Evolutionary conservation across 2,329 filamentous ascomycete genomes (phyloP), one percentile per base, ranked within the genome.

Genomic region (Penicillium sumatraense): DNA sequence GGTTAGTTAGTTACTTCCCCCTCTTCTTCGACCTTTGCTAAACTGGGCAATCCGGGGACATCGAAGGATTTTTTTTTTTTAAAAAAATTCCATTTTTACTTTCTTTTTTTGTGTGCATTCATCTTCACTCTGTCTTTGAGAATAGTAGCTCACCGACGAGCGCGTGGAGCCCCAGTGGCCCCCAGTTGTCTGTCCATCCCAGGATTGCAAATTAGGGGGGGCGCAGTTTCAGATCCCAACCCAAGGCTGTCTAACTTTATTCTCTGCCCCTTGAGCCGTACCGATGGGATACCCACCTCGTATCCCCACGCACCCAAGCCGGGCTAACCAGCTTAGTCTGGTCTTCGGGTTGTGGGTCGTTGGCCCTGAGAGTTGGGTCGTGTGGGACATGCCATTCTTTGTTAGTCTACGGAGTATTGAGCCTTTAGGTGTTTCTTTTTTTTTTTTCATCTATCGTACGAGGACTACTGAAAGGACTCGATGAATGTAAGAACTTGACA

Each of bases 271-370:
- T 46, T 46, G 42, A 26, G 24, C 13, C 23, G 23, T 44, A 44
- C 49, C 36, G 21, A 51, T 31, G 24, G 11, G 10, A 51, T 27
- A 49, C 29, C 47, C 47, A 56, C 58, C 58, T 60, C 56, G 58
- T 60, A 59, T 59, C 56, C 58, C 56, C 58, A 60, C 58, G 58
- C 58, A 60, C 58, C 46, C 42, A 46, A 44, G 24, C 23, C 40
- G 21, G 38, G 20, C 46, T 35, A 31, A 53, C 26, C 24, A 42
- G 26, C 14, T 47, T 53, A 48, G 44, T n/a, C 18, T 27, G 41
- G 40, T 16, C 33, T 51, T 35, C 42, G 41, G 41, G 35, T 55
- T 35, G 54, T 52, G 49, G 54, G 53, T 51, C 53, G 24, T 20
- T 23, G 3, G 26, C 8, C 26, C 27, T 44, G 23, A 14, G 38